Conservation (phyloP, 2,329 filamentous ascomycete species). For the Ascochyta clinopodiicola region DNA sequence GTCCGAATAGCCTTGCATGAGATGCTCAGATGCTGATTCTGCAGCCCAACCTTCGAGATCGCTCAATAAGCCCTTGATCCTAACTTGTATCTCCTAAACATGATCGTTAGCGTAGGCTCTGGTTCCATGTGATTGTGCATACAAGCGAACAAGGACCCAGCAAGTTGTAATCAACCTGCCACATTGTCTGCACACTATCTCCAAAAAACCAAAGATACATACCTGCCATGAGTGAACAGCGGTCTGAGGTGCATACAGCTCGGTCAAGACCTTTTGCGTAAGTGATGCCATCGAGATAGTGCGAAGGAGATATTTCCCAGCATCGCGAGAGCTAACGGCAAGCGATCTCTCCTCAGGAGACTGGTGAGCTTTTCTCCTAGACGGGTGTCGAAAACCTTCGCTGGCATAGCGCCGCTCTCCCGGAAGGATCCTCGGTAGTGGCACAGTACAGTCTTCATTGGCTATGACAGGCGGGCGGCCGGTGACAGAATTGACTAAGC, state of each 20-base stretch:
- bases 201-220: not conserved
- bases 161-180: too few relatives aligned
- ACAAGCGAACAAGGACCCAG: too few relatives aligned
- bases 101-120: constrained; percentile 4
- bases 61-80: constrained; percentile 35
- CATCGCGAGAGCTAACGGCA: not conserved
- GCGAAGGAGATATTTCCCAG: constrained; percentile 14
- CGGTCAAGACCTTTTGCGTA: constrained; percentile 39
- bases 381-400: not conserved
- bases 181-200: not conserved
- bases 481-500: constrained; percentile 47
- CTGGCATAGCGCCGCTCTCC: not conserved
- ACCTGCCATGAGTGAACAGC: constrained; percentile 46
- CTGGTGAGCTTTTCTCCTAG: not conserved
- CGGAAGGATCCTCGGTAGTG: constrained; percentile 28
- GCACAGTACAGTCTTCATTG: constrained; percentile 42
- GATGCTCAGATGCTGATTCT: constrained; percentile 16
- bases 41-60: constrained; percentile 44
- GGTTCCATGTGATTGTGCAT: too few relatives aligned
- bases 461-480: constrained; percentile 48
- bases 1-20: not conserved
- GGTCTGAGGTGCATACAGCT: constrained; percentile 46
- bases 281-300: constrained; percentile 39
- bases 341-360: not conserved
- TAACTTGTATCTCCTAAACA: constrained; percentile 35